phyloP scores from a whole-genome alignment of 2,329 filamentous ascomycete genomes.

The Aspergillus pseudoglaucus region DNA sequence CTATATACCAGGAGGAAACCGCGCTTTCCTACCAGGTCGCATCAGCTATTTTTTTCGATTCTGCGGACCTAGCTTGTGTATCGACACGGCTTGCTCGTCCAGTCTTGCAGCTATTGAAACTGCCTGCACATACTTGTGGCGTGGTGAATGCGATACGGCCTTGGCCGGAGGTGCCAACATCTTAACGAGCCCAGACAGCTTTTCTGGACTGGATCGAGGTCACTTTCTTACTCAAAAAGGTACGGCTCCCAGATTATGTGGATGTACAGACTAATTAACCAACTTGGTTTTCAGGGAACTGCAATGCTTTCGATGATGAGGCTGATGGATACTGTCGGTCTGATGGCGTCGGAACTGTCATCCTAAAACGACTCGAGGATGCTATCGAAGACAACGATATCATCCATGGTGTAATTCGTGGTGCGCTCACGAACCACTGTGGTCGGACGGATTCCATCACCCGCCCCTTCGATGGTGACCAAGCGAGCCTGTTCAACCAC shows the following conservation, averaged over 20 bases:
- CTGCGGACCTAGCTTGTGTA: conserved; percentile 61
- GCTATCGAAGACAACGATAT: conserved; percentile 47
- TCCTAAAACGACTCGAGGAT: conserved; percentile 46
- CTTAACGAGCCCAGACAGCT: conserved; percentile 72
- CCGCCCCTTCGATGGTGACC: conserved; percentile 34
- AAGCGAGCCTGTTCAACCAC: conserved; percentile 30
- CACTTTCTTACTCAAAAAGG: conserved; percentile 19
- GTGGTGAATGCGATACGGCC: conserved; percentile 70
- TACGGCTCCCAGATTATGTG: too few relatives aligned
- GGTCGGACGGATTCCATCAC: conserved; percentile 42
- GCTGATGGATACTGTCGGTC: conserved; percentile 52
- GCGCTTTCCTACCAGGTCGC: conserved; percentile 55
- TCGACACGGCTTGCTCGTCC: conserved; percentile 72
- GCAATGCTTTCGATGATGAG: conserved; percentile 43
- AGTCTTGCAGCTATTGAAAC: conserved; percentile 64
- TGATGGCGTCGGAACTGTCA: conserved; percentile 44
- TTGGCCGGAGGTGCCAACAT: conserved; percentile 67
- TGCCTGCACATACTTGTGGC: conserved; percentile 64
- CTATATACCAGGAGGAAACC: conserved; percentile 57
- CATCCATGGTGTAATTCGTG: conserved; percentile 38
- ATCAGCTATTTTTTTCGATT: conserved; percentile 75
- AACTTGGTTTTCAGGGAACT: conserved; percentile 29
- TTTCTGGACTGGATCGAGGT: conserved; percentile 60
- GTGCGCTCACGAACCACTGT: conserved; percentile 39
- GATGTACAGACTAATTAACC: too few relatives aligned